phyloP scores from a whole-genome alignment of 2,329 filamentous ascomycete genomes.

The Juglanconis oblonga region DNA sequence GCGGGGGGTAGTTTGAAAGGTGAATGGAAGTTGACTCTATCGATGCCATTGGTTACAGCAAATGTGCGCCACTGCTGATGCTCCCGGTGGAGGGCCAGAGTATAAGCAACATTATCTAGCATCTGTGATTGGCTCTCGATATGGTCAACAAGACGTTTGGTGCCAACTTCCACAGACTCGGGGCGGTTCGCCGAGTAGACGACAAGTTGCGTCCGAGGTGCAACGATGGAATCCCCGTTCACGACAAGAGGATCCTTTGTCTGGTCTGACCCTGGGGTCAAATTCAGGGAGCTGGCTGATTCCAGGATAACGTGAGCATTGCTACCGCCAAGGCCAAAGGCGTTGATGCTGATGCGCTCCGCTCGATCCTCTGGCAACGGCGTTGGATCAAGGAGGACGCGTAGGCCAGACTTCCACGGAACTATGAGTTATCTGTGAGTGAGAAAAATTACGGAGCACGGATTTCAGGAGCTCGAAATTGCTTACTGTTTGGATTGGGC shows the following conservation, averaged over 20 bases:
- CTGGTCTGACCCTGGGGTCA: not conserved
- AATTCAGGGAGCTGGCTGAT: not conserved
- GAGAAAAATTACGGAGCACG: too few relatives aligned
- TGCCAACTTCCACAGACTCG: not conserved
- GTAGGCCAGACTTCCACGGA: slow-evolving; percentile 19
- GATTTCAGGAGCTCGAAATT: not conserved
- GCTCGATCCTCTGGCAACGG: slow-evolving; percentile 29
- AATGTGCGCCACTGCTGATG: not conserved
- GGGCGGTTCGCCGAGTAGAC: not conserved
- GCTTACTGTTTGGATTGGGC: slow-evolving; percentile 26
- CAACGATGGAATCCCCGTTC: too few relatives aligned
- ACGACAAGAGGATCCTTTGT: too few relatives aligned
- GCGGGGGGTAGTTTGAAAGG: too few relatives aligned
- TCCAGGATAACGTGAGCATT: slow-evolving; percentile 29
- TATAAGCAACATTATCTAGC: not conserved
- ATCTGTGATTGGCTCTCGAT: not conserved
- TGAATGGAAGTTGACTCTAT: too few relatives aligned
- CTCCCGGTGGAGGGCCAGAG: not conserved
- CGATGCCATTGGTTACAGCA: not conserved
- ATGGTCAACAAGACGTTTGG: not conserved
- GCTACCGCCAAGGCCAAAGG: slow-evolving; percentile 34
- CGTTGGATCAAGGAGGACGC: slow-evolving; percentile 26
- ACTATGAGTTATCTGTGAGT: not conserved
- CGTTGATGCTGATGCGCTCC: slow-evolving; percentile 29
- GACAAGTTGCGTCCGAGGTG: not conserved